A percentile compares a stretch with the other conserved stretches of the same genome.
These are phyloP conservation scores for Penicillium fuscoglaucum DNA, from an alignment of 2,329 filamentous ascomycete species.

Conservation along the genomic window DNA sequence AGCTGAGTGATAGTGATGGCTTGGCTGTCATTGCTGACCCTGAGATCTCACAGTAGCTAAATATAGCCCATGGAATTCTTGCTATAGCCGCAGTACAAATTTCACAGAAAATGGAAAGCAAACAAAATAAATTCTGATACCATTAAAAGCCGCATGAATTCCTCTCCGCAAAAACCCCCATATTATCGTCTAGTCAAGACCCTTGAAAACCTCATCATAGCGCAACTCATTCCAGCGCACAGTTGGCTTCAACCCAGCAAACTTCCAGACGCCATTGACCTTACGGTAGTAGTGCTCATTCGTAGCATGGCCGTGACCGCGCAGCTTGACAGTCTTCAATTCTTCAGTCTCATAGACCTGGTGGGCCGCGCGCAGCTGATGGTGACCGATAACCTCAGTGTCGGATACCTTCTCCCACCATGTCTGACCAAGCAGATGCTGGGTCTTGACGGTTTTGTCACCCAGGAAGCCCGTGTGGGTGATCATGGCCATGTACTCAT, in stretches of 20 bases:
- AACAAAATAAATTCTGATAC: not conserved
- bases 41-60: not conserved
- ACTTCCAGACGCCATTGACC: constrained; percentile 62
- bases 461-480: constrained; percentile 59
- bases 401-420: constrained; percentile 61
- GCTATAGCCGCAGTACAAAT: not conserved
- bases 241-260: constrained; percentile 57
- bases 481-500: constrained; percentile 63
- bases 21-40: not conserved
- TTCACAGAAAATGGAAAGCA: not conserved
- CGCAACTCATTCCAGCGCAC: constrained; percentile 61
- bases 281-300: constrained; percentile 61
- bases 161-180: not conserved
- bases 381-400: constrained; percentile 60
- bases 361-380: constrained; percentile 63
- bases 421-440: constrained; percentile 63
- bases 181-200: constrained; percentile 12
- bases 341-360: constrained; percentile 59
- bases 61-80: not conserved
- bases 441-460: constrained; percentile 62
- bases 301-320: constrained; percentile 61
- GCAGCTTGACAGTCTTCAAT: constrained; percentile 52
- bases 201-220: constrained; percentile 56
- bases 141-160: not conserved
- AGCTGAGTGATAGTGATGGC: not conserved